These are phyloP conservation scores for Colletotrichum karsti DNA, from an alignment of 2,329 filamentous ascomycete species.

Conservation along the genomic window DNA sequence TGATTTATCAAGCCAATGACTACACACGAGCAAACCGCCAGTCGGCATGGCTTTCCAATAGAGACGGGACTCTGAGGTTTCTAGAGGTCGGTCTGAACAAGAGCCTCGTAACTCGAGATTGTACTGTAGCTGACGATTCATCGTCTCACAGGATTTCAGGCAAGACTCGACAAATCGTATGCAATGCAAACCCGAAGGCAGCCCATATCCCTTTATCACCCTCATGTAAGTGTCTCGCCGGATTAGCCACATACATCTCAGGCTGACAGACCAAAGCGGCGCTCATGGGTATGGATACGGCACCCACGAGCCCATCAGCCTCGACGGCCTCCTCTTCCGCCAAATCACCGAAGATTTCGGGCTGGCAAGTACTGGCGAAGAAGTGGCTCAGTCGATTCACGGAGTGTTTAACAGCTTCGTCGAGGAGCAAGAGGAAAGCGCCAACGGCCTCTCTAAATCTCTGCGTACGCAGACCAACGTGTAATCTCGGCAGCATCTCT, in stretches of 20 bases:
- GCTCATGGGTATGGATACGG: background rate
- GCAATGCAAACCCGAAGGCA: background rate
- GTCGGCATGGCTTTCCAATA: background rate
- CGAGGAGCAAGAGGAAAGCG: background rate
- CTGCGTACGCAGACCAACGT: background rate
- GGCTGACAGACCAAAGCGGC: background rate
- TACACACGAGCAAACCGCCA: background rate
- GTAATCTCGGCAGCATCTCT: background rate
- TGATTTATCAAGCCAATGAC: background rate
- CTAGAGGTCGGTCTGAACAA: background rate
- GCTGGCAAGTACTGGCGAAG: background rate
- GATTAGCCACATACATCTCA: background rate
- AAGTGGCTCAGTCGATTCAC: background rate
- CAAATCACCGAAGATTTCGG: background rate
- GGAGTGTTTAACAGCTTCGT: background rate
- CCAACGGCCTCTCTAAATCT: background rate
- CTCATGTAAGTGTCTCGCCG: background rate
- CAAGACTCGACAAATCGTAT: background rate
- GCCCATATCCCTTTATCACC: background rate
- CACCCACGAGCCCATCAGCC: background rate
- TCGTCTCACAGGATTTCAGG: background rate
- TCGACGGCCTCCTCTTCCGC: background rate
- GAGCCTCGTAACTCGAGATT: background rate
- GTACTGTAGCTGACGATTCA: background rate
- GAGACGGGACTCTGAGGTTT: background rate